Base-by-base conservation (phyloP, 2,329 filamentous ascomycete genomes). In the Thielaviopsis ethacetica region DNA sequence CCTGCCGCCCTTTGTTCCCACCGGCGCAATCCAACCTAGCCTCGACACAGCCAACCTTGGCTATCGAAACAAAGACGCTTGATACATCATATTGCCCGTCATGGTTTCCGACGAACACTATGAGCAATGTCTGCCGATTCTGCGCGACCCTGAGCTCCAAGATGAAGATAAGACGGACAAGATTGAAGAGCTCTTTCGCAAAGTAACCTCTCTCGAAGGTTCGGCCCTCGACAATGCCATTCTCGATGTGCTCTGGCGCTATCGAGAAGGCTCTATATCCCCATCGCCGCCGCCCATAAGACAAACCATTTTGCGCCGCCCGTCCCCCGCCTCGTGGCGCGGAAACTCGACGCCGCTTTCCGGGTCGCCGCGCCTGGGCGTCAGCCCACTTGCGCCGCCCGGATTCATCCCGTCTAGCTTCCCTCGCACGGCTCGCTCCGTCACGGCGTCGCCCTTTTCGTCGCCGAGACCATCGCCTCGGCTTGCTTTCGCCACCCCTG, bases 91-190 rank as follows among this genome's bases (percentile, higher is more conserved):
- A 34, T 41, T 55, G 56, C 44, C 34, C 58, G 79, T 63, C 69
- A 96, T 97, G 91, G 84, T 95, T 63, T 88, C 91, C 66, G 91
- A 97, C 76, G 84, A 91, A 66, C 83, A 91, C 59, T 95, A 94
- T 75, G 90, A 96, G 66, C 81, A 93, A 67, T 95, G 90, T 71
- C 82, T 94, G 69, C 88, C 89, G 57, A 81, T 96, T 68, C 80
- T 98, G 63, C 84, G 93, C 74, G 85, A 96, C 72, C 74, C 82
- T 61, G 77, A 79, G 59, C 77, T 95, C 62, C 88, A 95, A 66
- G 93, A 97, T 63, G 93, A 98, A 72, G 91, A 96, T 68, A 95
- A 93, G 76, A 91, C 88, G 54, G 91, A 97, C 72, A 87, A 82
- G 72, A 77, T 96, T 57, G 91, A 96, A 73, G 86, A 90, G 64